phyloP scores from a whole-genome alignment of 1,284 basidiomycete species.

The Papiliotrema terrestris region DNA sequence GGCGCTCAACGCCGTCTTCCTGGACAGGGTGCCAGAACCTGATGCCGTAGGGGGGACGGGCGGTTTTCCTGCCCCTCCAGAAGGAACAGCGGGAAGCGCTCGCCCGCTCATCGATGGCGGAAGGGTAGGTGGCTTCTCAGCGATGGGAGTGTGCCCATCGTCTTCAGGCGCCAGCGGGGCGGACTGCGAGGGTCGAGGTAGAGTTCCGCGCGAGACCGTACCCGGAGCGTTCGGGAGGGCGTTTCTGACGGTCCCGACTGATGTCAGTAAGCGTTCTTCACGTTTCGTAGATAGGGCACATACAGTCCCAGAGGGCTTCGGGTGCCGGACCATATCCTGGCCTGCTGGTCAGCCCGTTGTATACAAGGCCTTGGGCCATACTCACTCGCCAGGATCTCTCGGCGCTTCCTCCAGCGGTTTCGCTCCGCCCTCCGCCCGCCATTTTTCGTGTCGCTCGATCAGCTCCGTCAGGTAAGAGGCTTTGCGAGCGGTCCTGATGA shows the following conservation, averaged over 20 bases:
- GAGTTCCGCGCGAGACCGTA: no score
- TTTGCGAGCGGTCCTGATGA: slow-evolving; percentile 90
- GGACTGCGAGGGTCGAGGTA: no score
- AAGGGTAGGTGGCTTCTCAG: no score
- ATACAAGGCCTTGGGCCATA: neutral
- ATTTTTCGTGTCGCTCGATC: slow-evolving; percentile 89
- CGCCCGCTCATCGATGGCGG: no score
- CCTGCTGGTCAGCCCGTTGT: slow-evolving; percentile 9
- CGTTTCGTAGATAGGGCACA: slow-evolving; percentile 10
- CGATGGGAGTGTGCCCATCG: no score
- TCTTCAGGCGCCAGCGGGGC: no score
- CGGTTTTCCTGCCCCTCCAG: no score
- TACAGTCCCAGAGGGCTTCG: slow-evolving; percentile 94
- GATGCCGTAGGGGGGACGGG: no score
- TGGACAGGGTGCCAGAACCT: neutral
- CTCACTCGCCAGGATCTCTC: slow-evolving; percentile 34
- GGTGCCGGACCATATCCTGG: slow-evolving; percentile 56
- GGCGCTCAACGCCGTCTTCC: slow-evolving; percentile 1
- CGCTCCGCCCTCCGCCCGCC: slow-evolving; percentile 82
- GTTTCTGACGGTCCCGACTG: slow-evolving; percentile 47
- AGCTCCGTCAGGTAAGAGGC: slow-evolving; percentile 89
- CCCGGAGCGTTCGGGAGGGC: slow-evolving; percentile 16
- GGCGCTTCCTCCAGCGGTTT: slow-evolving; percentile 58
- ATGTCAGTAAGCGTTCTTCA: neutral
- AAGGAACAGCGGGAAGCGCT: no score